Evolutionary conservation across 805 yeast genomes (phyloP), one percentile per base, ranked within the genome.

Genomic region (Spathaspora girioi): DNA sequence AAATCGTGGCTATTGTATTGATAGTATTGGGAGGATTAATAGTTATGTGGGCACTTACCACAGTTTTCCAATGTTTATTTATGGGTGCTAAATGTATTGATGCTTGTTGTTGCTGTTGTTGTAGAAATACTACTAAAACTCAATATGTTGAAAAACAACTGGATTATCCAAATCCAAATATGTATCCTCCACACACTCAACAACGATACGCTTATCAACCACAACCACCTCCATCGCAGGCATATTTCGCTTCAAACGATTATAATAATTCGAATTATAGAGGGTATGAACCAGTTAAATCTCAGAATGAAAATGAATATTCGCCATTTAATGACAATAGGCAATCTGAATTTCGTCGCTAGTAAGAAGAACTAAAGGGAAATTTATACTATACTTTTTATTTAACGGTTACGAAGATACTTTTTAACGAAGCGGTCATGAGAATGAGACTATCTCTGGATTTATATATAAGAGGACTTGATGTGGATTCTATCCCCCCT

Each of bases 1-100:
- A 88, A 62, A 80, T 87, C 51, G 80, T 86, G 18, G 92, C 88
- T 3, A 87, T 88, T 43, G 88, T 87, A 12, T 86, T 87, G 2
- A 84, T 87, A 2, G 80, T 73, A 0, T 60, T 89, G 11, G 93
- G 84, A 0, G 73, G 64, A 0, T 57, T 88, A 2, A 52, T 86
- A 0, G 68, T 65, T 0, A 47, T 86, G 5, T 84, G 91, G 87
- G 52, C 86, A 3, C 17, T 86, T 1, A 71, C 79, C 12, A 77
- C 82, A 0, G 20, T 88, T 1, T 56, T 84, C 47, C 77, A 83
- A 47, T 83, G 88, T 58, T 54, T 78, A 32, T 81, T 81, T 56
- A 85, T 88, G 59, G 83, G 80, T 2, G 69, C 65, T 23, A 51
- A 64, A 5, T 71, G 75, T 50, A 67, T 55, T 69, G 86, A 56